Evolutionary conservation across 1,284 basidiomycete genomes (phyloP), one percentile per base, ranked within the genome.

Genomic region (Cerrena zonata): DNA sequence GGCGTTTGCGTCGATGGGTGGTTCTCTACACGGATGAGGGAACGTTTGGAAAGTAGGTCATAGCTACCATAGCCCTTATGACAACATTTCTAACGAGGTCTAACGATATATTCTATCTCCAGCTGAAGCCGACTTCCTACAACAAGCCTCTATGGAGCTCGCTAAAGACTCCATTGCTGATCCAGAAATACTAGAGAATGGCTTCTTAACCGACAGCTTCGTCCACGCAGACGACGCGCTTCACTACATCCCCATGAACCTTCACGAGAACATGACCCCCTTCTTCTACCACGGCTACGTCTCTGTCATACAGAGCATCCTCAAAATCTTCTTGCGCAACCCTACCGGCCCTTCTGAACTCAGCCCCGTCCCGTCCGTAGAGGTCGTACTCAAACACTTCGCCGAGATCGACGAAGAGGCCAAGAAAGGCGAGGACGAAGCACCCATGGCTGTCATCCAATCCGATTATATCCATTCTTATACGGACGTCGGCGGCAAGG

Each of bases 21-120:
- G 57, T 37, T 57, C 11, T 55, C 55, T 22, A 52, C 51, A 3
- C 19, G 53, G 38, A 59, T 59, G 57, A 55, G 50, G 34, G 52
- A 53, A 27, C 49, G 57, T 5, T 46, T 59, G 1, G 50, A 54
- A 53, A 50, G 57, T 57, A 22, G 21, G 57, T 7, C 30, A n/a
- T n/a, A n/a, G n/a, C n/a, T n/a, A n/a, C 39, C 27, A 22, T 5
- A 24, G 13, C 26, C 18, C 12, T 26, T 5, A 21, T 45, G 10
- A 12, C 15, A 11, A 11, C 21, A 5, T 11, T 10, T 26, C 19
- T 45, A 23, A 26, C 45, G 22, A 3, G n/a, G 18, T 11, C 23
- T 24, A 21, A 18, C 23, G 23, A 10, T 21, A 27, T 12, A 22
- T 42, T 15, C 4, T n/a, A 42, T 30, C 12, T 42, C 11, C 42